Conservation (phyloP, 2,329 filamentous ascomycete species). For the Grosmannia penicillata region DNA sequence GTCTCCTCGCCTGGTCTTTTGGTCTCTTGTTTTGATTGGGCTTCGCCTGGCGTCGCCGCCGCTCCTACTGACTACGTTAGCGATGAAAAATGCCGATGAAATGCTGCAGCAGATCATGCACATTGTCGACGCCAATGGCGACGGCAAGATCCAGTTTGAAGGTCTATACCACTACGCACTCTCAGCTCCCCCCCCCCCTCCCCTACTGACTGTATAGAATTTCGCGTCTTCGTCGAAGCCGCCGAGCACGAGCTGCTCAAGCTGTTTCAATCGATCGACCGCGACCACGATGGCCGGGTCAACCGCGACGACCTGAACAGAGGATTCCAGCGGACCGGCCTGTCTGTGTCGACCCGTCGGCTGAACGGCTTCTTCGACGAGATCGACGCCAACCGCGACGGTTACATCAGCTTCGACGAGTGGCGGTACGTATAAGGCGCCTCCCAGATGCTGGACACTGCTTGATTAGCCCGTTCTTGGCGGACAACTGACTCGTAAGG, state of each 20-base stretch:
- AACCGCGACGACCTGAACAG: constrained; percentile 70
- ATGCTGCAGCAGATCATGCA: constrained; percentile 70
- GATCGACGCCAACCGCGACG: constrained; percentile 81
- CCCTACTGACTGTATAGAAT: constrained; percentile 43
- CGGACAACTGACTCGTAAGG: constrained; percentile 28
- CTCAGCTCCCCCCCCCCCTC: neutral
- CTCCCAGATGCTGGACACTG: no score
- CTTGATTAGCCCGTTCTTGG: neutral
- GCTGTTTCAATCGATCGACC: constrained; percentile 79
- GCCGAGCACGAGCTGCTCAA: constrained; percentile 71
- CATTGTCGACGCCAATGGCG: constrained; percentile 69
- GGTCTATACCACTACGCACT: constrained; percentile 34
- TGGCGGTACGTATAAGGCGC: constrained; percentile 74
- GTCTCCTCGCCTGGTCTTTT: constrained; percentile 9
- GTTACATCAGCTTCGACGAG: constrained; percentile 79
- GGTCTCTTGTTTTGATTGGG: neutral
- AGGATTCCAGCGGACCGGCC: constrained; percentile 65
- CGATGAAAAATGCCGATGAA: constrained; percentile 78
- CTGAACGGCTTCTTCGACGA: constrained; percentile 77
- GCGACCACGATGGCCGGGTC: constrained; percentile 69
- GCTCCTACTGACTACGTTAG: constrained; percentile 19
- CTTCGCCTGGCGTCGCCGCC: no score
- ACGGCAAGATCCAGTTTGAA: constrained; percentile 83
- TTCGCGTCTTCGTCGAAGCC: constrained; percentile 71
- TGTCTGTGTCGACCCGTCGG: constrained; percentile 63